Evolutionary conservation across 2,329 filamentous ascomycete species (phyloP).

Genomic region (Aspergillus puulaauensis): DNA sequence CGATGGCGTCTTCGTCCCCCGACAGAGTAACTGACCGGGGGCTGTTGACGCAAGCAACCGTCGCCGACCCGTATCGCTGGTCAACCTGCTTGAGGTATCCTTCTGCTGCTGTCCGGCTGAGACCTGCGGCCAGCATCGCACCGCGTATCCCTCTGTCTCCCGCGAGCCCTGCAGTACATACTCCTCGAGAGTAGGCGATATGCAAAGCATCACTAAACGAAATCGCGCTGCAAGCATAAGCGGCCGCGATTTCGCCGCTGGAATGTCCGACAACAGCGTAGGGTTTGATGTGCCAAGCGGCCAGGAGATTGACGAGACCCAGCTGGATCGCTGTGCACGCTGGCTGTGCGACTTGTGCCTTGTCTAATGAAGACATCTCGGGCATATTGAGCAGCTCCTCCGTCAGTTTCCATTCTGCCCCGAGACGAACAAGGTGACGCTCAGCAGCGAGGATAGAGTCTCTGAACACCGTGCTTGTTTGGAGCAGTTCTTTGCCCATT

Average conservation of each 20-base stretch:
- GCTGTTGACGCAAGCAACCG: not conserved
- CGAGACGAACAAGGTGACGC: not conserved
- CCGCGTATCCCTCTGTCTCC: not conserved
- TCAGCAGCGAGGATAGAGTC: not conserved
- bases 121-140: constrained; percentile 12
- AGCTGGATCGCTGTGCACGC: not conserved
- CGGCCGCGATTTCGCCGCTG: constrained; percentile 30
- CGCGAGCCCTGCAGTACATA: too few species aligned
- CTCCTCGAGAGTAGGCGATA: constrained; percentile 9
- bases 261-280: constrained; percentile 29
- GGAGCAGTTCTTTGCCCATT: not conserved
- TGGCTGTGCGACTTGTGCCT: not conserved
- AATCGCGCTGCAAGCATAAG: constrained; percentile 25
- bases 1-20: constrained; percentile 4
- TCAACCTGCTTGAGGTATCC: not conserved
- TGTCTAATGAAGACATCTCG: not conserved
- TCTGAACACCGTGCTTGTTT: not conserved
- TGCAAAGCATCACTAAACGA: constrained; percentile 10
- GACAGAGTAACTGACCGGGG: constrained; percentile 7
- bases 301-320: not conserved
- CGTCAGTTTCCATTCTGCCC: not conserved
- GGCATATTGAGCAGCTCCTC: not conserved
- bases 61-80: too few species aligned
- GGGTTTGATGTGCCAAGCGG: constrained; percentile 4
- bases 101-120: not conserved